Evolutionary conservation across 495 filamentous ascomycete genomes (phyloP).

Genomic region (Talaromyces proteolyticus): DNA sequence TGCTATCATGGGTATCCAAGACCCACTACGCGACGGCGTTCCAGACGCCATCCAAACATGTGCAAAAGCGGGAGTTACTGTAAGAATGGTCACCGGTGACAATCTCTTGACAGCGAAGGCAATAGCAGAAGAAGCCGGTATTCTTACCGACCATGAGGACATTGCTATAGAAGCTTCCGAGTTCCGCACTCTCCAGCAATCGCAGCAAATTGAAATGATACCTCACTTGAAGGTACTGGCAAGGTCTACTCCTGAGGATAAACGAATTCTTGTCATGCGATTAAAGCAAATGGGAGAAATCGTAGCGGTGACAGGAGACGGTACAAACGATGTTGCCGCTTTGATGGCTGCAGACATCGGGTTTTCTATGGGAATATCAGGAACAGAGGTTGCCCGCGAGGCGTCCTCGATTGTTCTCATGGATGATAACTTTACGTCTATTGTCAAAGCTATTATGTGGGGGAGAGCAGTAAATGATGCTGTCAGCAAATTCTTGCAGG

Average conservation of each 20-base stretch:
- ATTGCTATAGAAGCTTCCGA: constrained; percentile 77
- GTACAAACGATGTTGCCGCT: constrained; percentile 87
- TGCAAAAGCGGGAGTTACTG: constrained; percentile 72
- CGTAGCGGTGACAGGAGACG: constrained; percentile 90
- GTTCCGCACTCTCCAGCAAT: constrained; percentile 67
- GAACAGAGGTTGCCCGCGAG: constrained; percentile 89
- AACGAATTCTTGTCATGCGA: constrained; percentile 69
- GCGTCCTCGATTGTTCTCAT: constrained; percentile 91
- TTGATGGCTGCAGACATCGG: constrained; percentile 84
- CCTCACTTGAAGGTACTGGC: constrained; percentile 79
- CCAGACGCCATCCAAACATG: constrained; percentile 69
- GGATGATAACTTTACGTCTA: constrained; percentile 90
- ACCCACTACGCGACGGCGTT: constrained; percentile 78
- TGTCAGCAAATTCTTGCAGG: constrained; percentile 85
- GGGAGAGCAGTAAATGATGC: constrained; percentile 84
- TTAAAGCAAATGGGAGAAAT: constrained; percentile 84
- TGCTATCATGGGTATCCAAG: constrained; percentile 80
- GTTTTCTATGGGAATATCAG: constrained; percentile 87
- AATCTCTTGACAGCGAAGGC: constrained; percentile 78
- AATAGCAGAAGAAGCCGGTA: constrained; percentile 79
- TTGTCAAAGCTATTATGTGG: constrained; percentile 84
- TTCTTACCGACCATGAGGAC: constrained; percentile 66
- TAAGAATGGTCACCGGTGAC: constrained; percentile 93
- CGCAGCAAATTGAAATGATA: constrained; percentile 63
- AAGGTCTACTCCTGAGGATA: constrained; percentile 79